Conservation (phyloP, 2,329 filamentous ascomycete species). For the Fusarium equiseti region DNA sequence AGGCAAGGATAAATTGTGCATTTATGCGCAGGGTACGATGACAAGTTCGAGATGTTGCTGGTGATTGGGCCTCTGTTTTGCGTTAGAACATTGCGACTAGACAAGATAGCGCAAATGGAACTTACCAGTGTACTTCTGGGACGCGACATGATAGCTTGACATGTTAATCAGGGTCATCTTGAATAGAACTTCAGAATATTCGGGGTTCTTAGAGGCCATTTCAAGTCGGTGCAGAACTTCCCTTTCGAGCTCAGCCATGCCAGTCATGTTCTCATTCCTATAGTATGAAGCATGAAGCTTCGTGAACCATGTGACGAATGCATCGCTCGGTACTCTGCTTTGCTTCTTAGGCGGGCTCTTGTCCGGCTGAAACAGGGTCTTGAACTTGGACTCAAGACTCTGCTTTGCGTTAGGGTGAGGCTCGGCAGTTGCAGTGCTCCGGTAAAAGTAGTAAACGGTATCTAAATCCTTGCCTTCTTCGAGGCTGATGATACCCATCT, state of each 20-base stretch:
- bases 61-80: conserved; percentile 60
- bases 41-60: conserved; percentile 61
- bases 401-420: conserved; percentile 79
- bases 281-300: conserved; percentile 88
- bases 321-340: conserved; percentile 62
- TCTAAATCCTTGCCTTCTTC: conserved; percentile 84
- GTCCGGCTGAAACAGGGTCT: conserved; percentile 59
- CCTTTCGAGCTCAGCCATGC: conserved; percentile 84
- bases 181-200: conserved; percentile 73
- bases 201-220: conserved; percentile 76
- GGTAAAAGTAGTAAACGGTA: conserved; percentile 90
- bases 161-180: conserved; percentile 90
- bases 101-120: conserved; percentile 12
- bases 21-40: conserved; percentile 82
- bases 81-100: conserved; percentile 8
- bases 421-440: conserved; percentile 78
- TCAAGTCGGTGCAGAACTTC: conserved; percentile 85
- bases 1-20: conserved; percentile 77
- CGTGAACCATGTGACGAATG: conserved; percentile 84
- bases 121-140: conserved; percentile 52
- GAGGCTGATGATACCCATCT: conserved; percentile 87
- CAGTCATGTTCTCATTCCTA: conserved; percentile 78
- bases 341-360: conserved; percentile 49
- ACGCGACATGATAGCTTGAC: conserved; percentile 80
- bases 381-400: conserved; percentile 86